phyloP scores from a whole-genome alignment of 2,329 filamentous ascomycete species.

The Colletotrichum sublineola region DNA sequence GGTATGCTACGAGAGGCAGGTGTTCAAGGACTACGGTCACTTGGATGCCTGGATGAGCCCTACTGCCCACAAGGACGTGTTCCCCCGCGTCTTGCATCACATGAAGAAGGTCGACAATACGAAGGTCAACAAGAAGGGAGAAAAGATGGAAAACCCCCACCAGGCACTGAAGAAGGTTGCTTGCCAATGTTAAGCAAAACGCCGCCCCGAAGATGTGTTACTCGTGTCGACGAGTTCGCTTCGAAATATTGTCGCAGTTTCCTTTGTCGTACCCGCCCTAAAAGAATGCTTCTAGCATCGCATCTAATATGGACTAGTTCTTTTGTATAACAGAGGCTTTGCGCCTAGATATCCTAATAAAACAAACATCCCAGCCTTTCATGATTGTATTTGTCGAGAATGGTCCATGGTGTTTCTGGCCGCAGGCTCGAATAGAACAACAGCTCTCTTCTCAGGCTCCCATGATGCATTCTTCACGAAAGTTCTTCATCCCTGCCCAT shows the following conservation, averaged over 20 bases:
- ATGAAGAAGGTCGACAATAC: conserved; percentile 23
- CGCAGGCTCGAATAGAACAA: too few species aligned
- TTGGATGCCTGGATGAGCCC: conserved; percentile 48
- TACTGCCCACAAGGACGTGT: conserved; percentile 43
- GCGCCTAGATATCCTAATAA: not conserved
- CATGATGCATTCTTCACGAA: too few species aligned
- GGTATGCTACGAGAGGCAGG: conserved; percentile 46
- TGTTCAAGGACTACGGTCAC: conserved; percentile 46
- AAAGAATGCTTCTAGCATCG: too few species aligned
- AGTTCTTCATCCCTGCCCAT: too few species aligned
- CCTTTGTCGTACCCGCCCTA: not conserved
- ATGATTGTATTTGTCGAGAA: too few species aligned
- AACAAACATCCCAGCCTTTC: not conserved
- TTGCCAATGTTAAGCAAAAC: not conserved
- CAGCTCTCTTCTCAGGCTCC: too few species aligned
- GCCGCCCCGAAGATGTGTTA: too few species aligned
- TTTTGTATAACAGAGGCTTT: not conserved
- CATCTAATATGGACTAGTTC: not conserved
- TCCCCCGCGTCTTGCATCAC: conserved; percentile 41
- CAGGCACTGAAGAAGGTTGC: not conserved
- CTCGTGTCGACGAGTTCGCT: not conserved
- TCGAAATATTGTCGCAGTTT: not conserved
- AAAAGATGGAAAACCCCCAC: not conserved
- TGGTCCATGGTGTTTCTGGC: too few species aligned
- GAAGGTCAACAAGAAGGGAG: not conserved